Evolutionary conservation across 805 yeast genomes (phyloP), one percentile per base, ranked within the genome.

Genomic region (Candida andamanensis): DNA sequence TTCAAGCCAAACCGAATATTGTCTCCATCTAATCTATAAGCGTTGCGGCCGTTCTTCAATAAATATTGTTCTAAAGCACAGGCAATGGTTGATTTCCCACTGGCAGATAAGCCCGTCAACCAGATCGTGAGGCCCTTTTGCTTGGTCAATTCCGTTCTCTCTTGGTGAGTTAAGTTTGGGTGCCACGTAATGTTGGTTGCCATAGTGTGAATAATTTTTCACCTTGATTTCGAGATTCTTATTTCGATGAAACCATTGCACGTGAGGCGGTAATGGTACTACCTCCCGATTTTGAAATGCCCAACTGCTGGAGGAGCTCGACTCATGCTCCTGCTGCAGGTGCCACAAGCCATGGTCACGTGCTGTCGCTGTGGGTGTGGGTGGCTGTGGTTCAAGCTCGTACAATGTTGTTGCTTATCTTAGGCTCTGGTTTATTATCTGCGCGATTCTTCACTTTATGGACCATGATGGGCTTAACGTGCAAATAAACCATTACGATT

Each of bases 101-200:
- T 82, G 7, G 97, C 97, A 44, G 95, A 83, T 41, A 90, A 70
- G 4, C 97, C 97, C 10, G 97, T 90, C 47, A 90, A 71, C 97
- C 97, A 90, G 27, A 90, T 69, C 15, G 97, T 90, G 36, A 83
- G 80, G 29, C 97, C 97, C 30, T 72, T 69, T 64, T 89, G 97
- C 37, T 79, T 78, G 40, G 85, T 76, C 35, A 84, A 63, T 17
- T 56, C 61, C 29, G 74, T 62, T 51, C 97, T 83, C 63, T 90
- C 95, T 14, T 69, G 78, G 58, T 82, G 86, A 15, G 92, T 79
- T 47, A 90, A 67, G 52, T 92, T 90, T 46, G 76, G 78, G 65
- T 90, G 97, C 97, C 97, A 90, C 44, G 97, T 87, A 58, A 90
- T 86, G 56, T 90, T 90, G 25, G 95, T 80, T 44, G 96, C 92